A percentile compares a stretch with the other conserved stretches of the same genome.
Evolutionary conservation across 2,329 filamentous ascomycete genomes (phyloP).

Genomic region (Basipetospora chlamydospora): DNA sequence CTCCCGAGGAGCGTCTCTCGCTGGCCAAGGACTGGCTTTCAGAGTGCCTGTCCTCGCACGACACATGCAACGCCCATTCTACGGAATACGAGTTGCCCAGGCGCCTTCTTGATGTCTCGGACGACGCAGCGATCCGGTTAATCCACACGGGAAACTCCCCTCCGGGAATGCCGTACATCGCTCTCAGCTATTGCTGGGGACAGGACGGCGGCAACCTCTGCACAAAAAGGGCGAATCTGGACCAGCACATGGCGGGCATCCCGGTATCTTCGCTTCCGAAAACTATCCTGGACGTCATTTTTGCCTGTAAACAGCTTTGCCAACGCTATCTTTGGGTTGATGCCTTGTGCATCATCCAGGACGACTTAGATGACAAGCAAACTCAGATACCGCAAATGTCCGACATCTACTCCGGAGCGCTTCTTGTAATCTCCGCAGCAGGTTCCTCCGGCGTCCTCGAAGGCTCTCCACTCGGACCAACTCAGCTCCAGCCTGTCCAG

Average conservation of each 20-base stretch:
- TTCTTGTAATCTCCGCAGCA: neutral
- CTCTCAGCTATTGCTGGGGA: neutral
- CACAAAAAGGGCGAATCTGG: neutral
- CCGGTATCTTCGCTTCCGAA: neutral
- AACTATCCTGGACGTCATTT: neutral
- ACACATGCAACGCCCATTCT: neutral
- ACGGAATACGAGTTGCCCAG: neutral
- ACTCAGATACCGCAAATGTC: neutral
- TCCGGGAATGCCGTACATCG: neutral
- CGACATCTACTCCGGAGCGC: neutral
- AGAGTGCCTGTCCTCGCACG: neutral
- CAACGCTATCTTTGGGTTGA: constrained; percentile 6
- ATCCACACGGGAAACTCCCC: neutral
- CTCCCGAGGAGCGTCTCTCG: neutral
- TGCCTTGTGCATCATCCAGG: constrained; percentile 7
- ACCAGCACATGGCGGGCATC: neutral
- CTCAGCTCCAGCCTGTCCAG: neutral
- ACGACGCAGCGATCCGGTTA: neutral
- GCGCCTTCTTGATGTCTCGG: neutral
- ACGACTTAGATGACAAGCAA: neutral
- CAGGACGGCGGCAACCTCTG: neutral
- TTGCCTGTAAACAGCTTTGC: neutral
- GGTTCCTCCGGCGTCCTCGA: neutral
- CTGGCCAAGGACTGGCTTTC: neutral
- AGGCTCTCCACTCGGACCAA: neutral